Base-by-base conservation (phyloP, 1,139 yeast genomes). In the Yamadazyma pseudoaaseri region DNA sequence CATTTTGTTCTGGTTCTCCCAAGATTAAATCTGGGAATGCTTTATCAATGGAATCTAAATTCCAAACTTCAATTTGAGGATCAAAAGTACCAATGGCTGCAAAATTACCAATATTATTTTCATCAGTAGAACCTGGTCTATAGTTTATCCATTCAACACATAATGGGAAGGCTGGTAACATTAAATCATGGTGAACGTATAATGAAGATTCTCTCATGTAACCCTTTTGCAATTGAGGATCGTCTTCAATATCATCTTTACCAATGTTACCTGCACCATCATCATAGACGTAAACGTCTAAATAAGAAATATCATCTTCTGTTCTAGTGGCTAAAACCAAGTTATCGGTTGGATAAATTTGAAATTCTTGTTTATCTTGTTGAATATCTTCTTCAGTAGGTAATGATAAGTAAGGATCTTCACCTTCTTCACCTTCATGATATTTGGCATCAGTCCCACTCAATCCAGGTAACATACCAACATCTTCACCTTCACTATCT, bases 31-130 rank as follows among this genome's bases (percentile, higher is more conserved):
- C 96, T 12, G 99, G 99, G 73, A 86, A 92, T 17, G 96, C 94
- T 52, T 87, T 86, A 54, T 94, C 97, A 27, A 90, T 73, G 44
- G 83, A 81, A 59, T 92, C 98, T 51, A 92, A 70, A 61, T 92
- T 87, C 98, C 98, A 94, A 41, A 92, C 73, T 62, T 92, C 99
- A 58, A 92, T 92, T 54, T 86, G 95, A 25, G 98, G 98, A 51
- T 92, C 98, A 58, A 92, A 90, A 1, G 98, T 86, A 55, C 98
- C 97, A 43, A 92, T 72, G 10, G 98, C 98, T 2, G 95, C 97
- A 60, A 86, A 87, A 58, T 89, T 92, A 7, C 95, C 97, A 26
- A 80, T 65, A 42, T 76, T 73, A 27, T 58, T 48, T 24, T 43
- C 54, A 21, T 26, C 27, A 13, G 17, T 27, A 8, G 38, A 26